Evolutionary conservation across 257 asterid species (phyloP), one percentile per base, ranked within the genome.

Genomic region (Solanum pimpinellifolium): DNA sequence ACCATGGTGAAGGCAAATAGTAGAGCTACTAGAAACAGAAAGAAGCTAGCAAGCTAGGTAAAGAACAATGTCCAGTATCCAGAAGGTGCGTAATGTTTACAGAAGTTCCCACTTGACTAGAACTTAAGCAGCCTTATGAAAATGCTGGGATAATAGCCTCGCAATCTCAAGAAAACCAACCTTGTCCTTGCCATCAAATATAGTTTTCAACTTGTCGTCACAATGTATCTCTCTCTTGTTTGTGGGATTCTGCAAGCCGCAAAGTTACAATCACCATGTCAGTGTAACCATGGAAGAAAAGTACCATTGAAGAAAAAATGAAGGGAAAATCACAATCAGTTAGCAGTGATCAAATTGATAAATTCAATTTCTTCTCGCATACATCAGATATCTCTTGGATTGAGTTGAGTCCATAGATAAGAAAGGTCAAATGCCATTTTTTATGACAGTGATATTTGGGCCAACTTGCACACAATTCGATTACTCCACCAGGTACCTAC

Each of bases 211-310:
- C 90, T 88, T 93, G 66, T 92, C 93, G 73, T 93, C 97, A 46
- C 95, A 92, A 20, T 25, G 59, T 39, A 94, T 94, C 93, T 94
- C 97, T 84, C 52, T 91, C 92, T 91, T 93, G 92, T 94, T 91
- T 25, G 90, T 75, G 3, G 96, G 94, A 87, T 94, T 93, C 95
- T 93, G 93, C 88, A 90, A 87, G 21, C 3, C 7, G 12, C 27
- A 4, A 68, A 35, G 46, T 69, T 29, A 80, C 68, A 80, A 80
- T 13, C 85, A 80, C 27, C 27, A 8, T 2, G 29, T 80, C 27
- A 47, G 49, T 73, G 23, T n/a, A 27, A 78, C 66, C 25, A 78
- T 9, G 84, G 46, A 78, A 46, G 25, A 27, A 6, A 27, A 27
- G n/a, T n/a, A 27, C 16, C 41, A 2, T 46, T 46, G 18, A 29